Base-by-base conservation (phyloP, 2,329 filamentous ascomycete genomes). In the Aureobasidium musti region DNA sequence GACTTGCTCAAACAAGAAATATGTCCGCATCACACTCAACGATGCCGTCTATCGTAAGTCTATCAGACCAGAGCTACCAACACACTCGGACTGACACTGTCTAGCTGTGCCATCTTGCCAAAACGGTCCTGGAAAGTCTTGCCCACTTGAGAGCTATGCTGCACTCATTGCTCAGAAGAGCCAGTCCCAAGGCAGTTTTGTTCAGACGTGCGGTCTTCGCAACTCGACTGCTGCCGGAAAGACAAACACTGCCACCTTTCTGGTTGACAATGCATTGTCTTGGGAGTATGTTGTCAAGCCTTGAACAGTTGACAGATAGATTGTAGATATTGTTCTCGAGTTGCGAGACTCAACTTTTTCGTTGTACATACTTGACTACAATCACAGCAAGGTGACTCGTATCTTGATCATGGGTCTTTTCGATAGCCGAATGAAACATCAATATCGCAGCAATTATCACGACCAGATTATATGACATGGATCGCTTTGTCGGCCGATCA, bases 1-100 rank as follows among this genome's bases (percentile, higher is more conserved):
- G 67, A 85, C 79, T 69, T 89, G 87, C 65, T 70, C 68, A 26
- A 79, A 77, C 45, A 75, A 76, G 45, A 80, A 76, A 19, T 87
- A 82, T 67, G 73, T 89, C 49, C 83, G 87, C 19, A 81, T 89
- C 57, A 78, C 82, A 13, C 78, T 89, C 49, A 89, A 89, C 71
- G 86, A 89, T 66, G 84, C 83, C 8, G 82, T 89, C 3, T 89
- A 89, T 72, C 84, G 56, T 60, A 61, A 45, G 54, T 53, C 14
- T 8, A 23, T 35, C 19, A 1, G 63, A 8, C 10, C 17, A 8
- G 84, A 0, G 7, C 74, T 89, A 0, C 81, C 83, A 37, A 2
- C n/a, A 19, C 13, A 45, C 30, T 26, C 7, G 17, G 13, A 26
- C 37, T 56, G 13, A 65, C 0, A 80, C 77, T 0, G 89, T 86